A percentile compares a stretch with the other conserved stretches of the same genome.
phyloP scores from a whole-genome alignment of 805 yeast genomes.

The Metschnikowia continentalis region DNA sequence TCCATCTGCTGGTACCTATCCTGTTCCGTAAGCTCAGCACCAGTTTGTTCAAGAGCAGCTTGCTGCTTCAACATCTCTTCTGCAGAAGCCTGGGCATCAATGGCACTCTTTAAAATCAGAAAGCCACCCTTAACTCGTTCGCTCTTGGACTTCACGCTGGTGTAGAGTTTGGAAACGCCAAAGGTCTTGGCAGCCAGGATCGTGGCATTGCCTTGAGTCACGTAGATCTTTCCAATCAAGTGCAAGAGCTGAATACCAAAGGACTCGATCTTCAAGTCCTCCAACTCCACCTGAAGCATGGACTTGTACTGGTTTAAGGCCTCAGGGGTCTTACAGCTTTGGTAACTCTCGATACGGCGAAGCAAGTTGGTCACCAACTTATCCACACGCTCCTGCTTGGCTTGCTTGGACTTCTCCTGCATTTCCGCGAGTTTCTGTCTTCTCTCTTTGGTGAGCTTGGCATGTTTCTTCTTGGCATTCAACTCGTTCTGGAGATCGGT shows the following conservation, averaged over 20 bases:
- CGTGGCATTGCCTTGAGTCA: conserved; percentile 67
- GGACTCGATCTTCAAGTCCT: conserved; percentile 86
- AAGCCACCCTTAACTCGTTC: conserved; percentile 78
- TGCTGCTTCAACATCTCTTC: conserved; percentile 72
- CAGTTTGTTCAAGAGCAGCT: conserved; percentile 39
- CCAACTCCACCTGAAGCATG: conserved; percentile 59
- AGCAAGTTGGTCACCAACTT: conserved; percentile 50
- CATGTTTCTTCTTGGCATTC: conserved; percentile 27
- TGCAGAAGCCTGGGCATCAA: conserved; percentile 76
- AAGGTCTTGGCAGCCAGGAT: conserved; percentile 73
- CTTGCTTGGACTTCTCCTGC: conserved; percentile 52
- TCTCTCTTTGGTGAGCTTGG: conserved; percentile 30
- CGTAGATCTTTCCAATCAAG: conserved; percentile 76
- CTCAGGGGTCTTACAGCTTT: conserved; percentile 60
- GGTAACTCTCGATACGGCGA: conserved; percentile 42
- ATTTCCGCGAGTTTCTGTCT: conserved; percentile 49
- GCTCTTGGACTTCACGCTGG: conserved; percentile 81
- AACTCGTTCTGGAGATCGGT: conserved; percentile 20
- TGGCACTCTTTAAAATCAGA: conserved; percentile 73
- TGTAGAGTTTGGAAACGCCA: conserved; percentile 82
- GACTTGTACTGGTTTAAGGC: conserved; percentile 53
- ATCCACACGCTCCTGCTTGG: conserved; percentile 45
- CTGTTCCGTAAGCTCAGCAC: conserved; percentile 31
- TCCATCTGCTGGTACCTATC: conserved; percentile 47
- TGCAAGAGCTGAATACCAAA: conserved; percentile 88